Percentiles rank a stretch among this genome's conserved stretches.
phyloP scores from a whole-genome alignment of 140 eudicot genomes.

The Flaveria floridana region DNA sequence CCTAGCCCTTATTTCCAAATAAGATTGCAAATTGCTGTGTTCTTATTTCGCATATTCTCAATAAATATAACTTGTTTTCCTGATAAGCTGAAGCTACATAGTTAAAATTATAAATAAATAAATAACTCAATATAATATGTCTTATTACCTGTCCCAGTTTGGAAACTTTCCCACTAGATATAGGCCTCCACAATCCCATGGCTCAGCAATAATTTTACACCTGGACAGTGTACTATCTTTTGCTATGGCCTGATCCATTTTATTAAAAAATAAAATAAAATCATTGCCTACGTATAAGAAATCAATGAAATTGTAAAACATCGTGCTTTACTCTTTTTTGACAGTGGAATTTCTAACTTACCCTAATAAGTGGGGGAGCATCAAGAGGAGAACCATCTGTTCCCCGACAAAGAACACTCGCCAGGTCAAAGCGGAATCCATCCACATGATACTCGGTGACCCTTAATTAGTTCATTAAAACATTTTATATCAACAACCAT shows the following conservation, averaged over 20 bases:
- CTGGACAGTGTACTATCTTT: slow-evolving; percentile 79
- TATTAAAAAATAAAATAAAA: background rate
- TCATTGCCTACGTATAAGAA: slow-evolving; percentile 21
- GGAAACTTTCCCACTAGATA: slow-evolving; percentile 98
- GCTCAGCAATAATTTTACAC: slow-evolving; percentile 91
- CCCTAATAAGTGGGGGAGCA: slow-evolving; percentile 92
- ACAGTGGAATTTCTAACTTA: slow-evolving; percentile 28
- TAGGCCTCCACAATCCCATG: slow-evolving; percentile 99
- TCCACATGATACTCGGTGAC: slow-evolving; percentile 94
- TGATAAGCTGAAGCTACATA: background rate
- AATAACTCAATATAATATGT: background rate
- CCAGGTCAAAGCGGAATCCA: slow-evolving; percentile 98
- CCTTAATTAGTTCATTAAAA: slow-evolving; percentile 45
- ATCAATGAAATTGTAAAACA: slow-evolving; percentile 4
- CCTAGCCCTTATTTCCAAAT: background rate
- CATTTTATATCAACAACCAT: slow-evolving; percentile 14
- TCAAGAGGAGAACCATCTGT: slow-evolving; percentile 89
- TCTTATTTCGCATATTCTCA: slow-evolving; percentile 19
- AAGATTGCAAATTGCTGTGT: background rate
- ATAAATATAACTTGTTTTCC: slow-evolving; percentile 19
- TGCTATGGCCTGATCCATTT: slow-evolving; percentile 81
- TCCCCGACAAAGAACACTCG: slow-evolving; percentile 98
- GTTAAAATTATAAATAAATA: background rate
- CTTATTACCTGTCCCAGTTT: slow-evolving; percentile 86
- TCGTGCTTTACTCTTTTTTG: background rate